These are phyloP conservation scores for Suhomyces sp. DNA, from an alignment of 805 yeast genomes.

Conservation along the genomic window DNA sequence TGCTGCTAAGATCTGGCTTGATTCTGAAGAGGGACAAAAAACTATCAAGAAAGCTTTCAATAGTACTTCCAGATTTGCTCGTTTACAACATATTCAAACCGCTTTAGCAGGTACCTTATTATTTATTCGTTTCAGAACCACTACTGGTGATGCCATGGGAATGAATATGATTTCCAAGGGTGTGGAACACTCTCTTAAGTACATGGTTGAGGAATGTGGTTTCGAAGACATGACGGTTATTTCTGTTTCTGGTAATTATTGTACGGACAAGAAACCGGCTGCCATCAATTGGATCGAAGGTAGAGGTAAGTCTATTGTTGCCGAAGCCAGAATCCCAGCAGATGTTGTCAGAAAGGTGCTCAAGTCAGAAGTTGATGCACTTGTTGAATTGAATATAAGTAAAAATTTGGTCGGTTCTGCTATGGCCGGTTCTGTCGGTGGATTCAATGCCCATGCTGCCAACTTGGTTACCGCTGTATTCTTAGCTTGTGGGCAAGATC, in stretches of 20 bases:
- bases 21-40: conserved; percentile 89
- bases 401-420: conserved; percentile 96
- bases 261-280: conserved; percentile 97
- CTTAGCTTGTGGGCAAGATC: conserved; percentile 97
- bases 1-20: conserved; percentile 92
- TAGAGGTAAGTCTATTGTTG: conserved; percentile 96
- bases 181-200: conserved; percentile 80
- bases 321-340: conserved; percentile 88
- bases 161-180: conserved; percentile 99
- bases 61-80: conserved; percentile 96
- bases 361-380: conserved; percentile 88
- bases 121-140: conserved; percentile 92
- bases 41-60: conserved; percentile 85
- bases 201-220: conserved; percentile 85
- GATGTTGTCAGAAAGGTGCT: conserved; percentile 77
- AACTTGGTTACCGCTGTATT: conserved; percentile 92
- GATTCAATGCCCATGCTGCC: conserved; percentile 98
- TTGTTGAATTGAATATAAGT: conserved; percentile 83
- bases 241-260: conserved; percentile 94
- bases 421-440: conserved; percentile 98
- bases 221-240: conserved; percentile 92
- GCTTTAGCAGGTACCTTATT: conserved; percentile 91
- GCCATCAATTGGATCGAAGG: conserved; percentile 99
- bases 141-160: conserved; percentile 99
- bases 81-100: conserved; percentile 85